phyloP scores from a whole-genome alignment of 2,329 filamentous ascomycete species.

The Arthrobotrys megalospora region DNA sequence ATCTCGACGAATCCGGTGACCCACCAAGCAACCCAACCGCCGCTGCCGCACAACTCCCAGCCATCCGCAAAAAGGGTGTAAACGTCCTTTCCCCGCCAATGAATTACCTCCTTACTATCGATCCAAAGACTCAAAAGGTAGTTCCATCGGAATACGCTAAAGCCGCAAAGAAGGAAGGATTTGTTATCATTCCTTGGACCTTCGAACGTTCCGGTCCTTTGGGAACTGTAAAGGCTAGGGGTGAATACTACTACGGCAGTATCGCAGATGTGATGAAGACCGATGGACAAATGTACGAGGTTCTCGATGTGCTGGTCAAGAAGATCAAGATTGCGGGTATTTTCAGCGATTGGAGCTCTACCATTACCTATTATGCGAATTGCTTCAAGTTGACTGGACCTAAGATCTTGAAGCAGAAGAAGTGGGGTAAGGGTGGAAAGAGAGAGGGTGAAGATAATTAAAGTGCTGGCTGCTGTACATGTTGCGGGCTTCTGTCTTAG shows the following conservation, averaged over 20 bases:
- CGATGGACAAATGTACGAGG: conserved; percentile 77
- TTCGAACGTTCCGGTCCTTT: conserved; percentile 78
- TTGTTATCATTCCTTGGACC: conserved; percentile 79
- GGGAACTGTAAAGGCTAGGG: conserved; percentile 69
- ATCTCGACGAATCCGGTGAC: conserved; percentile 76
- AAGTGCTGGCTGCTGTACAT: not conserved
- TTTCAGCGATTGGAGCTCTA: conserved; percentile 80
- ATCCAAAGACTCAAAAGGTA: conserved; percentile 71
- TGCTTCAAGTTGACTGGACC: conserved; percentile 71
- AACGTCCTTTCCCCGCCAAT: conserved; percentile 76
- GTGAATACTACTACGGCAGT: conserved; percentile 73
- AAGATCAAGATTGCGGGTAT: conserved; percentile 76
- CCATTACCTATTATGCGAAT: conserved; percentile 80
- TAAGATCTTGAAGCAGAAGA: conserved; percentile 57
- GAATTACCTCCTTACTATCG: conserved; percentile 74
- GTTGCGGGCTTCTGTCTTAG: not conserved
- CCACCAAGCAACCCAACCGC: conserved; percentile 70
- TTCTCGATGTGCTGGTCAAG: conserved; percentile 76
- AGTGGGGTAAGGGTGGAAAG: conserved; percentile 55
- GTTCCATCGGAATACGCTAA: conserved; percentile 76
- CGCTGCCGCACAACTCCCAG: conserved; percentile 74
- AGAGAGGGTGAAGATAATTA: conserved; percentile 33
- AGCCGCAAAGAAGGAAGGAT: conserved; percentile 74
- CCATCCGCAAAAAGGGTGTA: conserved; percentile 74
- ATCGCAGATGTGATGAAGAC: conserved; percentile 73